Conservation (phyloP, 768 basidiomycete genomes). For the Peribolospora baueri region DNA sequence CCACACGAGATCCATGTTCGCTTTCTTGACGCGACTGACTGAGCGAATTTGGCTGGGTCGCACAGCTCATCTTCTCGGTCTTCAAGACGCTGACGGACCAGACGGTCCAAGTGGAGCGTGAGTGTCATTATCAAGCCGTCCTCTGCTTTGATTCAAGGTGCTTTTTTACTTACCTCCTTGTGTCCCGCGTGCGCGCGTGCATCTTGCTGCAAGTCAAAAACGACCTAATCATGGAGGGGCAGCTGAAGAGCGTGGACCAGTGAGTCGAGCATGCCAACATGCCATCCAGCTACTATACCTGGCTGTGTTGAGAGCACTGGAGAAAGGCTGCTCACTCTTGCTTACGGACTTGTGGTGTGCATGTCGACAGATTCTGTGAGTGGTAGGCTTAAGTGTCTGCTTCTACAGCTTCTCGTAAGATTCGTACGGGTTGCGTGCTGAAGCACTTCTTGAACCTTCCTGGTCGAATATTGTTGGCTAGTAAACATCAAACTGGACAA, state of each 20-base stretch:
- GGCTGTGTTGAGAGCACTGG: neutral
- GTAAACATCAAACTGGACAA: conserved; percentile 88
- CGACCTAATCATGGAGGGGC: conserved; percentile 85
- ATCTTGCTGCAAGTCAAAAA: conserved; percentile 57
- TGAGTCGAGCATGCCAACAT: conserved; percentile 22
- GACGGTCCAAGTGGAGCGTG: no score
- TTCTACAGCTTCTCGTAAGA: neutral
- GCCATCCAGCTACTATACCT: neutral
- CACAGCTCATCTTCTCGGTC: conserved; percentile 77
- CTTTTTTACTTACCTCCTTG: neutral
- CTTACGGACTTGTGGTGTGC: no score
- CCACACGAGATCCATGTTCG: no score
- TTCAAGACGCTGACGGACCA: conserved; percentile 87
- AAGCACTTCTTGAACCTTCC: neutral
- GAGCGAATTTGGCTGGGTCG: neutral
- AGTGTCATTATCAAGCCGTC: no score
- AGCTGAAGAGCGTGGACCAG: conserved; percentile 96
- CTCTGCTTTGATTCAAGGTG: no score
- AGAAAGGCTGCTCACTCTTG: neutral
- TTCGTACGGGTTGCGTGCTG: neutral
- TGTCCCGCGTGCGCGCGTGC: neutral
- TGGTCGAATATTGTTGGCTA: conserved; percentile 11
- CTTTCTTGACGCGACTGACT: neutral
- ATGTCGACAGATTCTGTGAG: no score
- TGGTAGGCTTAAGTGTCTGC: no score